These are phyloP conservation scores for Pholiota conissans DNA, from an alignment of 768 basidiomycete species.

Conservation along the genomic window DNA sequence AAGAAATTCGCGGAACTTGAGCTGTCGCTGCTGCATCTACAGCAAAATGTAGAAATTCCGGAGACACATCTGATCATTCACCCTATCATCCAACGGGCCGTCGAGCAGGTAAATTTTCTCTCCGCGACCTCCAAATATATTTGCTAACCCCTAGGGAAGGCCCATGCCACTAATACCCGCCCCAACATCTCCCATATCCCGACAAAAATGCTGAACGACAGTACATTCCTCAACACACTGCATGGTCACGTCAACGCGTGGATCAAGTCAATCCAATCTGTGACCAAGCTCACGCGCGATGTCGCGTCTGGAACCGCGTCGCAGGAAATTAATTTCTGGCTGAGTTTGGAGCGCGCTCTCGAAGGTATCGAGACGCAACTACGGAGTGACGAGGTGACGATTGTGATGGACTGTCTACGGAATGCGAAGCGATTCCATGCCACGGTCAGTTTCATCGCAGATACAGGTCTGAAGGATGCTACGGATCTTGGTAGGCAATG, in stretches of 20 bases:
- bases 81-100: constrained; percentile 83
- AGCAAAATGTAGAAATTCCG: constrained; percentile 99
- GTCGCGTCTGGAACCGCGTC: constrained; percentile 94
- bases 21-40: constrained; percentile 88
- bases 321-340: constrained; percentile 99
- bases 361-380: constrained; percentile 93
- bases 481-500: constrained; percentile 72
- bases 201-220: constrained; percentile 77
- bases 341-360: constrained; percentile 89
- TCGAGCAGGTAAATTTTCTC: constrained; percentile 54
- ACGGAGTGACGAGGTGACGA: constrained; percentile 86
- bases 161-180: constrained; percentile 52
- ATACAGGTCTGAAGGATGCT: constrained; percentile 95
- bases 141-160: constrained; percentile 25
- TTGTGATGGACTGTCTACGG: constrained; percentile 91
- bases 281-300: constrained; percentile 94
- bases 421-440: constrained; percentile 97
- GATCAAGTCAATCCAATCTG: constrained; percentile 97
- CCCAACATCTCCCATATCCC: constrained; percentile 79
- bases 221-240: constrained; percentile 88
- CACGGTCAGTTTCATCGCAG: constrained; percentile 96
- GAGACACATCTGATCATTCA: constrained; percentile 94
- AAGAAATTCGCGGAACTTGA: constrained; percentile 99
- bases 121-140: constrained; percentile 1
- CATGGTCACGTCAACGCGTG: constrained; percentile 94